Base-by-base conservation (phyloP, 345 rosid species). In the Microcos paniculata region DNA sequence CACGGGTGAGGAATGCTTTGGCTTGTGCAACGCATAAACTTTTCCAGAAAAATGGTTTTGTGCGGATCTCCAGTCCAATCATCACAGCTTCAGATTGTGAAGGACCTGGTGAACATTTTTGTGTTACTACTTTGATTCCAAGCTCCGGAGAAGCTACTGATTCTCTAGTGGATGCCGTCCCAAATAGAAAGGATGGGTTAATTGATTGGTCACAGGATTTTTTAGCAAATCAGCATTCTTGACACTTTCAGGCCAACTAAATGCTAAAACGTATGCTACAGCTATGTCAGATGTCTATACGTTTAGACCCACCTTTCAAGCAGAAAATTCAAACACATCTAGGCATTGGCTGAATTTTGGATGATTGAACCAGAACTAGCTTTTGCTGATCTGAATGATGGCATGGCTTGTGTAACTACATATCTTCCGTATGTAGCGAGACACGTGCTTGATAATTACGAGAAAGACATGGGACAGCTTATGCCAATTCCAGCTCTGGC, bases 351-450 rank as follows among this genome's bases (percentile, higher is more conserved):
- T 75, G 99, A 96, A 82, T 96, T 92, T 82, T 96, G 99, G 99
- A 96, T 96, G 97, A 96, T 96, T 88, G 99, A 96, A 82, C 99
- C 99, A 35, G 99, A 96, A 80, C 95, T 96, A 68, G 99, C 99
- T 82, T 93, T 92, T 88, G 98, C 99, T 69, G 94, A 96, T 85
- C 90, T 96, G 77, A 78, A 90, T 76, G 99, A 93, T 82, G 98
- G 92, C 90, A 93, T 93, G 99, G 96, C 98, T 40, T 96, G 99
- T 82, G 98, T 98, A 77, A 82, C 98, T 57, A 97, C 99, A 85
- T 96, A 93, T 92, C 99, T 96, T 95, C 99, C 93, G 97, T 93
- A 96, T 72, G 98, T 91, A 87, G 99, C 93, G 84, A 87, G 85
- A 72, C 85, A 93, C 71, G 80, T 96, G 67, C 94, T 96, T 31